Conservation (phyloP, 345 rosid species). For the Stellera chamaejasme region DNA sequence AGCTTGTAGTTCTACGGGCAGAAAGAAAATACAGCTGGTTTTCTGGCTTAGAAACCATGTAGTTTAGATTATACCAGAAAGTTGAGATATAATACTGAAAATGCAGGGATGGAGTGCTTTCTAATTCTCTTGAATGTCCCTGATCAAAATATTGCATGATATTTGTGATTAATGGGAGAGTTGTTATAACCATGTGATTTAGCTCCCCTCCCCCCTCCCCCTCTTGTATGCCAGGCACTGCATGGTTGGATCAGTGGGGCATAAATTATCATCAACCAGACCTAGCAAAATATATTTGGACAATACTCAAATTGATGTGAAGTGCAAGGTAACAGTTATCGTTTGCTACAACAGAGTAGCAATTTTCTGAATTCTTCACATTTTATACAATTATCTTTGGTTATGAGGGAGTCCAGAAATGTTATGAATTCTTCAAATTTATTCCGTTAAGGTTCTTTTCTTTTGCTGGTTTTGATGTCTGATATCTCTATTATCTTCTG, state of each 20-base stretch:
- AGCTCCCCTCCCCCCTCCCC: neutral
- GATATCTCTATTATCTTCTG: neutral
- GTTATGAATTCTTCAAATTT: neutral
- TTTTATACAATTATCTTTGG: no score
- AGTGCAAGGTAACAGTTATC: constrained; percentile 64
- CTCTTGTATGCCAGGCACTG: constrained; percentile 62
- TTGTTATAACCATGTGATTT: no score
- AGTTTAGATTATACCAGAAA: neutral
- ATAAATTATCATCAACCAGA: constrained; percentile 82
- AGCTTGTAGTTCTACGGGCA: neutral
- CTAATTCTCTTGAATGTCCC: no score
- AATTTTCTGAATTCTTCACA: no score
- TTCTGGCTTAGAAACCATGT: neutral
- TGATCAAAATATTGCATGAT: no score
- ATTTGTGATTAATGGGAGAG: no score
- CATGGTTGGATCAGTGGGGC: constrained; percentile 92
- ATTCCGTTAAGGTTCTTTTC: constrained; percentile 1
- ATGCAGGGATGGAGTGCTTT: no score
- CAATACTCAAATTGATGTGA: constrained; percentile 76
- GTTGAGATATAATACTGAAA: no score
- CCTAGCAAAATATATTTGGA: constrained; percentile 75
- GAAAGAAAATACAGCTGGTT: neutral
- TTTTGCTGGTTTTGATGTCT: neutral
- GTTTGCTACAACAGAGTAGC: neutral
- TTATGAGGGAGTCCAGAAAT: no score